Percentiles rank a stretch among this genome's conserved stretches.
Conservation (phyloP, 441 rosid genomes). For the Gossypium davidsonii region DNA sequence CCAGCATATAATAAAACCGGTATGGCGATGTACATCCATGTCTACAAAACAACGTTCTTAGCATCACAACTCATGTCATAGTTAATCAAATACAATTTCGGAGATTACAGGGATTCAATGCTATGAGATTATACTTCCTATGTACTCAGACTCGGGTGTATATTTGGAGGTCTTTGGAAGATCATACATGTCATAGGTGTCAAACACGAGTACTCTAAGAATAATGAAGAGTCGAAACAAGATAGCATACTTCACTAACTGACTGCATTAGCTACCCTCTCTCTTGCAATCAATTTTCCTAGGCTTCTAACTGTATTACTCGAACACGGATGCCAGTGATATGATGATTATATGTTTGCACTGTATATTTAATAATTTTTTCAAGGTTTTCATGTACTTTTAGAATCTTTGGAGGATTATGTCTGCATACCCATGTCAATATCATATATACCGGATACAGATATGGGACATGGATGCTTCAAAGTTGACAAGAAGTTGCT, state of each 20-base stretch:
- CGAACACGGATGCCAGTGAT: background rate
- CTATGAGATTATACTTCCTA: background rate
- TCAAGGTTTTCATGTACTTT: too few species aligned
- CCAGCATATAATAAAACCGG: conserved; percentile 41
- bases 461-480: too few species aligned
- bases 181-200: background rate
- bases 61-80: background rate
- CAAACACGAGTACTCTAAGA: background rate
- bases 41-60: conserved; percentile 22
- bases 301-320: background rate
- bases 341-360: background rate
- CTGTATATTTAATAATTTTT: too few species aligned
- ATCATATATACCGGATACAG: too few species aligned
- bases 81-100: conserved; percentile 1
- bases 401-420: too few species aligned
- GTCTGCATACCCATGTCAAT: too few species aligned
- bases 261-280: background rate
- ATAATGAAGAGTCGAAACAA: background rate
- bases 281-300: background rate
- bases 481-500: too few species aligned
- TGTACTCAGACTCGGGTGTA: background rate
- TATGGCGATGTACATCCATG: conserved; percentile 50
- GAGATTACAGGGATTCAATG: background rate
- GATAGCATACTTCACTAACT: background rate
- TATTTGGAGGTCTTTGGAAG: background rate